A percentile compares a stretch with the other conserved stretches of the same genome.
Evolutionary conservation across 148 eudicot species (phyloP).

Genomic region (Bassia scoparia): DNA sequence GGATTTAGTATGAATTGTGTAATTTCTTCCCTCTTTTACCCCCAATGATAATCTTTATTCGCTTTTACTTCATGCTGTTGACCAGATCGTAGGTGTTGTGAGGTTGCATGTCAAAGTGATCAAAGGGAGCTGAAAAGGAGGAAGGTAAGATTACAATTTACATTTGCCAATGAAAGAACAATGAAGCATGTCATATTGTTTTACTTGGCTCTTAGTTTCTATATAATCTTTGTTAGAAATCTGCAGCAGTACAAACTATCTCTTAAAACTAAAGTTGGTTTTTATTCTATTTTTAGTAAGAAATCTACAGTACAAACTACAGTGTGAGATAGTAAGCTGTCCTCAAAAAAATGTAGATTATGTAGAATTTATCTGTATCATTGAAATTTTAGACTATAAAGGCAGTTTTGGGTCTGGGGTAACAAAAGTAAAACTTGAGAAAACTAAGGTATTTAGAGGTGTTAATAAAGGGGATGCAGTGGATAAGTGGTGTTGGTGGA

Average conservation of each 20-base stretch:
- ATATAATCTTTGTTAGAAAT: not conserved
- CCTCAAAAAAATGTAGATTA: not conserved
- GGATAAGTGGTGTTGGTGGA: no score
- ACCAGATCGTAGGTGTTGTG: constrained; percentile 36
- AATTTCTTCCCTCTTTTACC: not conserved
- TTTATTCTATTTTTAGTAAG: not conserved
- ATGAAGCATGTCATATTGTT: constrained; percentile 4
- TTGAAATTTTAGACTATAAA: not conserved
- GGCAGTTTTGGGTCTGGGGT: no score
- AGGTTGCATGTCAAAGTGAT: constrained; percentile 38
- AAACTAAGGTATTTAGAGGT: no score
- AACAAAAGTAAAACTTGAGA: no score
- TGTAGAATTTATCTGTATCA: no score
- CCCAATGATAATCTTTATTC: not conserved
- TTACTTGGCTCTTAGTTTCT: not conserved
- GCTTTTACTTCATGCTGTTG: constrained; percentile 2
- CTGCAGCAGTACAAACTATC: no score
- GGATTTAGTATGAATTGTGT: not conserved
- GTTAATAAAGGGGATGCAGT: no score
- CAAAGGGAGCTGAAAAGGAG: constrained; percentile 45
- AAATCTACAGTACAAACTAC: not conserved
- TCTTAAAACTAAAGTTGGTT: no score
- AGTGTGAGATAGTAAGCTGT: not conserved
- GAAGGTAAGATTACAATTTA: constrained; percentile 49
- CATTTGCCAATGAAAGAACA: constrained; percentile 4